Base-by-base conservation (phyloP, 768 basidiomycete genomes). In the Cystobasidium onofrii region DNA sequence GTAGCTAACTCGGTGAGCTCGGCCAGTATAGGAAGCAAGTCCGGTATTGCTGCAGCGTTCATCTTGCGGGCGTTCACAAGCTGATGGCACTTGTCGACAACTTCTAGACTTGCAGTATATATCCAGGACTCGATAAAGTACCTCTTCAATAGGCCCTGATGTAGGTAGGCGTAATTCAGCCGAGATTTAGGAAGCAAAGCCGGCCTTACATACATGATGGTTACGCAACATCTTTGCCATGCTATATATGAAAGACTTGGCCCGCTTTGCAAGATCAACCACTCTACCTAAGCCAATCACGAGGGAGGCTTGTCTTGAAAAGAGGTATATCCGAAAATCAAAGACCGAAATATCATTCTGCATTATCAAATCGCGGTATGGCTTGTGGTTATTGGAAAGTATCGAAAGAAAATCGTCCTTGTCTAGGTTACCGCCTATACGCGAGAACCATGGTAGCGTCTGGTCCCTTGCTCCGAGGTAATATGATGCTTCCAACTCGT, bases 91-190 rank as follows among this genome's bases (percentile, higher is more conserved):
- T 88, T 88, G 15, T 91, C 88, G 31, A 92, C 87, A 54, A 89
- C 87, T 75, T 88, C 91, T 54, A 94, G 83, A 23, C 91, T 88
- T 0, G 93, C 91, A 20, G 90, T 91, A 81, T 92, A 97, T 39
- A 86, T 89, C 96, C 96, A 99, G 0, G 90, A 89, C 79, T 96
- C 91, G 39, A 96, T 84, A 80, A 95, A 96, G 78, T 88, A 86
- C 20, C 83, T 82, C 0, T 81, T 79, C 0, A 83, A 79, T 15
- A 78, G 75, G 36, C 55, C 75, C 82, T 82, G 70, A 63, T 9
- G 29, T 13, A 34, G 10, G n/a, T 23, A 41, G 31, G 20, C 9
- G 12, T 7, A 6, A 6, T 2, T 23, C 65, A 67, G 41, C 65
- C 23, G 9, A 23, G 9, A 67, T 9, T 64, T 13, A 15, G 18